Percentiles rank a stretch among this genome's conserved stretches.
These are phyloP conservation scores for Phytophthora nicotianae DNA, from an alignment of 352 stramenopile species.

Conservation along the genomic window DNA sequence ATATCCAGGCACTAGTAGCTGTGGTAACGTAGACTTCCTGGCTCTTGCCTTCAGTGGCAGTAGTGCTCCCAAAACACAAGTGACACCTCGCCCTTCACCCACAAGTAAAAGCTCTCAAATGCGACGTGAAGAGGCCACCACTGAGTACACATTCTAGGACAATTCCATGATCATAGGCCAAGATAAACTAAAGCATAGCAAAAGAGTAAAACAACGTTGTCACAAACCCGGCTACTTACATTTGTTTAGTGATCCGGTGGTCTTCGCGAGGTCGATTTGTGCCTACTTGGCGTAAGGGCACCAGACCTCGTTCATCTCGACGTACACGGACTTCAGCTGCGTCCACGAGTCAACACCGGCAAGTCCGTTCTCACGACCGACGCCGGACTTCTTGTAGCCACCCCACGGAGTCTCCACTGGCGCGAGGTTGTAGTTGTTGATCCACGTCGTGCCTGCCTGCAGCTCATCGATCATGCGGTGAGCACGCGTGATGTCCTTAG, in stretches of 20 bases:
- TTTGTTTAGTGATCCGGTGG: neutral
- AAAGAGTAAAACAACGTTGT: conserved; percentile 2
- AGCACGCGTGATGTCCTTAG: conserved; percentile 77
- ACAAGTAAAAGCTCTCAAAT: conserved; percentile 30
- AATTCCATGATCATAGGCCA: conserved; percentile 5
- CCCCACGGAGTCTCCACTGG: conserved; percentile 90
- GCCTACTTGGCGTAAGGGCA: conserved; percentile 64
- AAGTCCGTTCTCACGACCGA: conserved; percentile 93
- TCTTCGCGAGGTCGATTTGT: no score
- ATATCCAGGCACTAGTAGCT: conserved; percentile 12
- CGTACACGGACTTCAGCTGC: conserved; percentile 90
- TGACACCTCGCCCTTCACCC: neutral
- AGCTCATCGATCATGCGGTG: conserved; percentile 76
- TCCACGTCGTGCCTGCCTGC: conserved; percentile 83
- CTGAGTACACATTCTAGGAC: conserved; percentile 34
- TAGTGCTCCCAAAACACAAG: conserved; percentile 4
- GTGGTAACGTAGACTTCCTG: conserved; percentile 43
- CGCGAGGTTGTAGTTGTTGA: conserved; percentile 93
- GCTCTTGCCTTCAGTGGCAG: conserved; percentile 55
- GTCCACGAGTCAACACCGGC: conserved; percentile 89
- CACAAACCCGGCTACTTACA: neutral
- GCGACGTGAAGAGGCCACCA: conserved; percentile 29
- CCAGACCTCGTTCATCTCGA: conserved; percentile 79
- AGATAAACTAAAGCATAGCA: conserved; percentile 9
- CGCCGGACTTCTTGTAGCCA: conserved; percentile 90